Conservation (phyloP, 306 rosid genomes). For the Astragalus glycyphyllos region DNA sequence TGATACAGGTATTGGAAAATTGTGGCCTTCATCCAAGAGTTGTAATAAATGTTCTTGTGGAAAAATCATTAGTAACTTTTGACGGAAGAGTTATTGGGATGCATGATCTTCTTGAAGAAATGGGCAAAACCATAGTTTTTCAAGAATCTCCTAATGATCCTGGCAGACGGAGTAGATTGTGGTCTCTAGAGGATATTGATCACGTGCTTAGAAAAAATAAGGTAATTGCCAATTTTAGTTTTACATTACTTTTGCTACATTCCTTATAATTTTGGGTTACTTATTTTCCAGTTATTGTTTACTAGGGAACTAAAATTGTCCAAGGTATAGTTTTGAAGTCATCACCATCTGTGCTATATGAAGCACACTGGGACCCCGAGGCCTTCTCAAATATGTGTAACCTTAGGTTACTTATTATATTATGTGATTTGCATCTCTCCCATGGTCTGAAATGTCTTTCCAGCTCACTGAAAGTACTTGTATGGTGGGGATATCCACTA, state of each 20-base stretch:
- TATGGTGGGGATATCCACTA: not conserved
- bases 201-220: not conserved
- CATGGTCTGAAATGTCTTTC: slow-evolving; percentile 5
- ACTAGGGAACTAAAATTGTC: slow-evolving; percentile 15
- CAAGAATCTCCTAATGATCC: not conserved
- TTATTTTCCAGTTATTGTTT: not conserved
- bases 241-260: not conserved
- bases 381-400: slow-evolving; percentile 22
- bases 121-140: slow-evolving; percentile 1
- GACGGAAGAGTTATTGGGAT: not conserved
- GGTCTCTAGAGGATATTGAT: not conserved
- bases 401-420: slow-evolving; percentile 29
- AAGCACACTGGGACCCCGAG: not conserved
- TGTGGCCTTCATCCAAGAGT: not conserved
- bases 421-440: not conserved
- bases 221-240: too few relatives aligned
- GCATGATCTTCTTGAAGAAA: slow-evolving; percentile 36
- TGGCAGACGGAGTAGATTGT: not conserved
- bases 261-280: not conserved
- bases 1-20: not conserved
- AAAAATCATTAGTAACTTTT: slow-evolving; percentile 16
- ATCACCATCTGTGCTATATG: not conserved
- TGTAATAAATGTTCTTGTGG: slow-evolving; percentile 12
- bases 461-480: not conserved
- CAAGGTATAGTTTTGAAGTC: slow-evolving; percentile 21